Percentiles rank a stretch among this genome's conserved stretches.
Evolutionary conservation across 495 filamentous ascomycete genomes (phyloP).

Genomic region (Talaromyces thailandensis): DNA sequence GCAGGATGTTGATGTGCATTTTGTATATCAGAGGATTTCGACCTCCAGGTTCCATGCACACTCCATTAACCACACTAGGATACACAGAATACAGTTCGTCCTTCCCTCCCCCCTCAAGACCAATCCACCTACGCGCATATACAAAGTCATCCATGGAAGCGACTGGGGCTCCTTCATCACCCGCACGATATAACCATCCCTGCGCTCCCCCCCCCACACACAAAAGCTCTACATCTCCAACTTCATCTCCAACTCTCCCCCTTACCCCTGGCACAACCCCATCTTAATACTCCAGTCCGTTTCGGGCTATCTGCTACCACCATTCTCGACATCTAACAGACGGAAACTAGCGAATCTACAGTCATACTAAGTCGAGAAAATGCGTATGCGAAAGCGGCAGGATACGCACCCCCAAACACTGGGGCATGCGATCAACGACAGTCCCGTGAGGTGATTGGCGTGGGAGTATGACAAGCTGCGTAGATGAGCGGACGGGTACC

Average conservation of each 20-base stretch:
- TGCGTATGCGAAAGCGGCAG: slow-evolving; percentile 37
- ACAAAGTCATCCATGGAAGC: slow-evolving; percentile 39
- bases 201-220: slow-evolving; percentile 30
- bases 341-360: slow-evolving; percentile 20
- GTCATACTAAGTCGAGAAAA: slow-evolving; percentile 29
- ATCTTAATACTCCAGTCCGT: slow-evolving; percentile 23
- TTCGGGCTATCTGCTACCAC: slow-evolving; percentile 14
- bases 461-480: slow-evolving; percentile 51
- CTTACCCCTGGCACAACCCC: slow-evolving; percentile 24
- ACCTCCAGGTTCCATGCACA: slow-evolving; percentile 30
- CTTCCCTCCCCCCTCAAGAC: neutral
- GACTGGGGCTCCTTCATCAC: slow-evolving; percentile 41
- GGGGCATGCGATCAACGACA: slow-evolving; percentile 40
- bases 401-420: slow-evolving; percentile 41
- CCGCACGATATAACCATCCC: slow-evolving; percentile 29
- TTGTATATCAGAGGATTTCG: slow-evolving; percentile 46
- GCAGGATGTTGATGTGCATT: slow-evolving; percentile 32
- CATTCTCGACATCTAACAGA: slow-evolving; percentile 27
- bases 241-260: slow-evolving; percentile 24
- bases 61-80: slow-evolving; percentile 32
- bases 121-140: neutral
- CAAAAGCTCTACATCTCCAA: slow-evolving; percentile 37
- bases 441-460: slow-evolving; percentile 40
- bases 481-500: slow-evolving; percentile 39
- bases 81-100: slow-evolving; percentile 34